Evolutionary conservation across 169 alveolate genomes (phyloP).

Genomic region (Theileria annulata): DNA sequence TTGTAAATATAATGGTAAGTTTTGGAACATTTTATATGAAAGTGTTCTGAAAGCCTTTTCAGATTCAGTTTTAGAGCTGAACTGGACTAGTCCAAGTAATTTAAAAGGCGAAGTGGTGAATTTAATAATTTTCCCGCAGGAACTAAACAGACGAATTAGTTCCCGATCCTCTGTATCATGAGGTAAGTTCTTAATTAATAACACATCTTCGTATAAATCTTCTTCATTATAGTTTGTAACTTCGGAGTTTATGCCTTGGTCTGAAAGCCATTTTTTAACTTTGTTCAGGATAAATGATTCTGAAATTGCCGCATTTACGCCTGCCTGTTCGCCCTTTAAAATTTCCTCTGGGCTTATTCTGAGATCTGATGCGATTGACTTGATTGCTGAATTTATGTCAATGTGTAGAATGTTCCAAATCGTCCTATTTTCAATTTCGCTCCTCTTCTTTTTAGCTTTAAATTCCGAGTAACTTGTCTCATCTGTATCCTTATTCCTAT

Average conservation of each 20-base stretch:
- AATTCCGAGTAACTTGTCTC: slow-evolving; percentile 72
- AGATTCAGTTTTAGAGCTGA: slow-evolving; percentile 78
- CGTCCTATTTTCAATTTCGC: slow-evolving; percentile 81
- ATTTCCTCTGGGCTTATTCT: slow-evolving; percentile 82
- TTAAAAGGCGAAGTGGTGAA: slow-evolving; percentile 86
- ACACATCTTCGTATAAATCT: slow-evolving; percentile 38
- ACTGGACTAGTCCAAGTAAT: slow-evolving; percentile 88
- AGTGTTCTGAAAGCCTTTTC: slow-evolving; percentile 84
- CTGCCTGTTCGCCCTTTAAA: slow-evolving; percentile 83
- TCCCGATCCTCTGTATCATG: slow-evolving; percentile 74
- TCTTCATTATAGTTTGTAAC: slow-evolving; percentile 1
- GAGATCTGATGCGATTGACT: slow-evolving; percentile 83
- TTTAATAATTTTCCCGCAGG: slow-evolving; percentile 82
- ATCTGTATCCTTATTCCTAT: not conserved
- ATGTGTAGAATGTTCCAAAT: slow-evolving; percentile 95
- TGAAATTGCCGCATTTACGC: slow-evolving; percentile 88
- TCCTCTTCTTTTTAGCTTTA: slow-evolving; percentile 77
- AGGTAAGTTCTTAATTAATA: slow-evolving; percentile 76
- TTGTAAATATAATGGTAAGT: slow-evolving; percentile 83
- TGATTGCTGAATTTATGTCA: slow-evolving; percentile 90
- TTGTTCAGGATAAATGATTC: slow-evolving; percentile 91
- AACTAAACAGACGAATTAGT: slow-evolving; percentile 78
- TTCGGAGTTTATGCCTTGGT: slow-evolving; percentile 79
- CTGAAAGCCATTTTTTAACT: slow-evolving; percentile 92
- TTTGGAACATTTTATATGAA: slow-evolving; percentile 81